Evolutionary conservation across 208 protist species (phyloP).

Genomic region (Trypanosoma cruzi): DNA sequence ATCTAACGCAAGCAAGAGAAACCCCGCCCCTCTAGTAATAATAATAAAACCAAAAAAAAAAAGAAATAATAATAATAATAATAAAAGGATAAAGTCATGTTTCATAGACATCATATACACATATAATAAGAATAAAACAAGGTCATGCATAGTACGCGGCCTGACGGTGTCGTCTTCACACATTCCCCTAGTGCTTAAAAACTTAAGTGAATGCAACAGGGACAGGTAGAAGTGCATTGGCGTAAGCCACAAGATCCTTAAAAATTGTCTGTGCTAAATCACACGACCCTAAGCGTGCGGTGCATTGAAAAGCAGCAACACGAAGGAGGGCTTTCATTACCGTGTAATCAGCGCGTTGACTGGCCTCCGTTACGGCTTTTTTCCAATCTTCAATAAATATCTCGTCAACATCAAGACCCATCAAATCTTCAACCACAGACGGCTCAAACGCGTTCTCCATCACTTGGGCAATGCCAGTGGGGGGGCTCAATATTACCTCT

Average conservation of each 20-base stretch:
- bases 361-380: slow-evolving; percentile 30
- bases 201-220: slow-evolving; percentile 25
- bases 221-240: slow-evolving; percentile 23
- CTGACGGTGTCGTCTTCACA: background rate
- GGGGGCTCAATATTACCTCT: background rate
- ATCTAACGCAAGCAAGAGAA: slow-evolving; percentile 32
- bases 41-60: slow-evolving; percentile 24
- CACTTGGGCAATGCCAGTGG: background rate
- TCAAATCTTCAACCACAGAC: slow-evolving; percentile 12
- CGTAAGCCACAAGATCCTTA: slow-evolving; percentile 20
- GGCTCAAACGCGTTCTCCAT: background rate
- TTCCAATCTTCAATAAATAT: slow-evolving; percentile 37
- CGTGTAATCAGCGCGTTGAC: slow-evolving; percentile 42
- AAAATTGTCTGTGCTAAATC: slow-evolving; percentile 2
- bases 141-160: background rate
- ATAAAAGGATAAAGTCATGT: background rate
- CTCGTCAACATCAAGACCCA: slow-evolving; percentile 25
- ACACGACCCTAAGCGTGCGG: background rate
- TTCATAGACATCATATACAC: slow-evolving; percentile 1
- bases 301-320: slow-evolving; percentile 24
- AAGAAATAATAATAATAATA: slow-evolving; percentile 13
- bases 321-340: slow-evolving; percentile 59
- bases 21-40: no score
- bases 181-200: background rate
- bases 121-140: background rate